Evolutionary conservation across 306 rosid species (phyloP), one percentile per base, ranked within the genome.

Genomic region (Cyamopsis tetragonoloba): DNA sequence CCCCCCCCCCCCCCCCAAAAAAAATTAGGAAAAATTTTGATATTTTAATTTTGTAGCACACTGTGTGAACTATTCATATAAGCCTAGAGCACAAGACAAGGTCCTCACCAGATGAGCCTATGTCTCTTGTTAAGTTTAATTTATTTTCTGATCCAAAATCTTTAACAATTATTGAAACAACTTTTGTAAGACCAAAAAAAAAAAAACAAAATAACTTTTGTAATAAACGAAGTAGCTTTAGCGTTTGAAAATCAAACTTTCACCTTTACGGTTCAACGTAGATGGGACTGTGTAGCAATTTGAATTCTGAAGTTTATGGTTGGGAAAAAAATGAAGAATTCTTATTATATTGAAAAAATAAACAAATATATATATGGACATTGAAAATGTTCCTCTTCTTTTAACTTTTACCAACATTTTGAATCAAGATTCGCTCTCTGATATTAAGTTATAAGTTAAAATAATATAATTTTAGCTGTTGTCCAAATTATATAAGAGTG

Each of bases 161-260:
- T n/a, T n/a, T n/a, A n/a, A n/a, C n/a, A n/a, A n/a, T n/a, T n/a
- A n/a, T n/a, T n/a, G n/a, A n/a, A n/a, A n/a, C n/a, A n/a, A n/a
- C n/a, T n/a, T n/a, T n/a, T n/a, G n/a, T n/a, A n/a, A n/a, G n/a
- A n/a, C n/a, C n/a, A n/a, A n/a, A n/a, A n/a, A n/a, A n/a, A n/a
- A n/a, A n/a, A n/a, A n/a, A n/a, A n/a, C 26, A 19, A 34, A 43
- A 19, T 6, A 51, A 73, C 91, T 79, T 84, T 89, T 84, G 84
- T 72, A 62, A 62, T 63, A 59, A 76, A 79, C 86, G 64, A 86
- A 84, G 86, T 75, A 55, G 79, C 88, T 89, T 84, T 83, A 72
- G 19, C 87, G 81, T 81, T 88, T 80, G 62, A 78, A 76, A 77
- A 77, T 65, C 53, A 66, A 65, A 34, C 14, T 23, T 44, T 20